Evolutionary conservation across 1,139 yeast genomes (phyloP).

Genomic region (Yamadazyma diddensiae): DNA sequence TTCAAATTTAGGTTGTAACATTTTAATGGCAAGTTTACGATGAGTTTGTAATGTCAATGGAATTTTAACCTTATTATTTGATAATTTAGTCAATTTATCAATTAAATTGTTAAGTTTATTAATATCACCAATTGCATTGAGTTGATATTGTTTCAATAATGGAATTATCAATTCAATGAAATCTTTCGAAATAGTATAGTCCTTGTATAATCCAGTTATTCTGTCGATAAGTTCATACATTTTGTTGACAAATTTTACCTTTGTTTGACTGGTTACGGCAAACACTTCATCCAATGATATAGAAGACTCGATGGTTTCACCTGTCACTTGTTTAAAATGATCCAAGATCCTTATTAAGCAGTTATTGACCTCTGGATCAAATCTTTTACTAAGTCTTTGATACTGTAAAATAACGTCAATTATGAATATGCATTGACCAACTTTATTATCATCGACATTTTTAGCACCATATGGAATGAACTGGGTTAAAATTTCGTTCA

Average conservation of each 20-base stretch:
- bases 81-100: constrained; percentile 48
- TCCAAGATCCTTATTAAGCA: constrained; percentile 20
- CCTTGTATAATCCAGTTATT: constrained; percentile 54
- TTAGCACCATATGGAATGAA: constrained; percentile 38
- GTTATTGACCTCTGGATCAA: constrained; percentile 70
- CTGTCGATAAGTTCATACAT: constrained; percentile 27
- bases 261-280: constrained; percentile 5
- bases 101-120: constrained; percentile 22
- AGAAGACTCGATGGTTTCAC: constrained; percentile 1
- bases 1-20: constrained; percentile 88
- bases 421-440: constrained; percentile 53
- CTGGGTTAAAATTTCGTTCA: constrained; percentile 60
- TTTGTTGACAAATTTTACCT: constrained; percentile 27
- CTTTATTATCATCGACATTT: constrained; percentile 5
- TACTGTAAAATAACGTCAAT: constrained; percentile 64
- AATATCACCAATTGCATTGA: constrained; percentile 5
- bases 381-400: constrained; percentile 78
- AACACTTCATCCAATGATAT: constrained; percentile 21
- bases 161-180: constrained; percentile 33
- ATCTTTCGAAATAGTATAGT: constrained; percentile 62
- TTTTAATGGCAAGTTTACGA: constrained; percentile 78
- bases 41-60: constrained; percentile 89
- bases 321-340: not conserved
- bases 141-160: constrained; percentile 7
- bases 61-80: constrained; percentile 41